A percentile compares a stretch with the other conserved stretches of the same genome.
phyloP scores from a whole-genome alignment of 2,329 filamentous ascomycete genomes.

The Diaporthe nobilis region DNA sequence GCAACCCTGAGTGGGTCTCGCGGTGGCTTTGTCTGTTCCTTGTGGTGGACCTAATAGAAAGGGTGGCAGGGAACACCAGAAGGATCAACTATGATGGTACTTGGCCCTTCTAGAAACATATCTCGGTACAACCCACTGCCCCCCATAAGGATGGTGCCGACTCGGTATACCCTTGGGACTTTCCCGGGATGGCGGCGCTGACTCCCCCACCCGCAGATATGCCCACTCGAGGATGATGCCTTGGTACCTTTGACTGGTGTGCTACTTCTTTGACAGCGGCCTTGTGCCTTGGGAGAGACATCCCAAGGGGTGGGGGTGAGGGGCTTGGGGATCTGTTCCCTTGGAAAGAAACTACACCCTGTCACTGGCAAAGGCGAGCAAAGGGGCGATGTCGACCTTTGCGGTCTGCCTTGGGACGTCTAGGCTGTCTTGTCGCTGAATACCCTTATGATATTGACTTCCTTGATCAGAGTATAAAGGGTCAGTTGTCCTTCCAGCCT shows the following conservation, averaged over 20 bases:
- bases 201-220: constrained; percentile 2
- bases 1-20: constrained; percentile 6
- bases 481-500: not conserved
- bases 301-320: constrained; percentile 17
- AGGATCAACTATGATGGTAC: constrained; percentile 20
- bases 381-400: not conserved
- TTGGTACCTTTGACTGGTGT: constrained; percentile 18
- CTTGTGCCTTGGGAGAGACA: not conserved
- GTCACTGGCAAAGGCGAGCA: constrained; percentile 1
- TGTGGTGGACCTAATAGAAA: not conserved
- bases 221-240: not conserved
- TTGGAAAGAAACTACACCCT: not conserved
- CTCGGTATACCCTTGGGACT: constrained; percentile 1
- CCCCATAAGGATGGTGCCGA: not conserved
- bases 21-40: constrained; percentile 15
- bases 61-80: constrained; percentile 16
- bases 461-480: constrained; percentile 16
- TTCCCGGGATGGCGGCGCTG: not conserved
- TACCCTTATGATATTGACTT: not conserved
- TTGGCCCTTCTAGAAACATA: constrained; percentile 19
- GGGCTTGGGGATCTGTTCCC: constrained; percentile 9
- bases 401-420: constrained; percentile 8
- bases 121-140: not conserved
- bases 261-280: not conserved
- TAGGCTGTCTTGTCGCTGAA: not conserved